Percentiles rank a stretch among this genome's conserved stretches.
These are phyloP conservation scores for Eucalyptus tenuipes DNA, from an alignment of 345 rosid genomes.

Conservation along the genomic window DNA sequence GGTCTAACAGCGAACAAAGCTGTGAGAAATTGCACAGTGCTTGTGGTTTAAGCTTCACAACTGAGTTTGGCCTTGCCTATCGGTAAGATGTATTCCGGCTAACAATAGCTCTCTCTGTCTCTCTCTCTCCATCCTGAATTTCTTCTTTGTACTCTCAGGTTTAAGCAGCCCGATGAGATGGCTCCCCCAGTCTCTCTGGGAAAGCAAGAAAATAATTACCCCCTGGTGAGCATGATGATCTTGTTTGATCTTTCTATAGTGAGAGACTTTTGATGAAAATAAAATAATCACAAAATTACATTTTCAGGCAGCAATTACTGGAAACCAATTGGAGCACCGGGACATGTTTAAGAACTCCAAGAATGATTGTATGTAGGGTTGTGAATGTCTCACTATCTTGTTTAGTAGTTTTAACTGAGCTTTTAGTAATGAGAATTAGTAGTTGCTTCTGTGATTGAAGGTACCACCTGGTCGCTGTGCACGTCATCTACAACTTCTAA, in stretches of 20 bases:
- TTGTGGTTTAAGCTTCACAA: background rate
- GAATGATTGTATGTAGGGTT: slow-evolving; percentile 25
- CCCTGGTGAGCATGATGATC: slow-evolving; percentile 14
- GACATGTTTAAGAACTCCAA: slow-evolving; percentile 3
- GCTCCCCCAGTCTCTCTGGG: slow-evolving; percentile 4
- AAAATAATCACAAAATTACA: background rate
- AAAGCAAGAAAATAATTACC: slow-evolving; percentile 11
- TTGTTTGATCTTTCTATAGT: background rate
- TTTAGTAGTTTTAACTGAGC: background rate
- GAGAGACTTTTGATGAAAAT: background rate
- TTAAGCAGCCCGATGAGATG: background rate
- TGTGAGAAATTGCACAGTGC: slow-evolving; percentile 9
- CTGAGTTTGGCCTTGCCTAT: slow-evolving; percentile 3
- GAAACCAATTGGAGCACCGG: slow-evolving; percentile 16
- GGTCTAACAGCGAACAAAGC: slow-evolving; percentile 7
- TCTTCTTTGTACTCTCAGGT: background rate
- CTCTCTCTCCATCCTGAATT: background rate
- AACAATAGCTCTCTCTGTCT: background rate
- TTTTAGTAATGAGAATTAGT: background rate
- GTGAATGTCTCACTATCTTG: background rate
- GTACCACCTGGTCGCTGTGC: background rate
- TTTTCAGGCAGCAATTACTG: slow-evolving; percentile 5
- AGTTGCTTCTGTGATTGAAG: background rate
- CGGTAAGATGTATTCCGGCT: slow-evolving; percentile 4
- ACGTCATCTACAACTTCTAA: background rate